Evolutionary conservation across 2,329 filamentous ascomycete species (phyloP).

Genomic region (Fusarium austroafricanum): DNA sequence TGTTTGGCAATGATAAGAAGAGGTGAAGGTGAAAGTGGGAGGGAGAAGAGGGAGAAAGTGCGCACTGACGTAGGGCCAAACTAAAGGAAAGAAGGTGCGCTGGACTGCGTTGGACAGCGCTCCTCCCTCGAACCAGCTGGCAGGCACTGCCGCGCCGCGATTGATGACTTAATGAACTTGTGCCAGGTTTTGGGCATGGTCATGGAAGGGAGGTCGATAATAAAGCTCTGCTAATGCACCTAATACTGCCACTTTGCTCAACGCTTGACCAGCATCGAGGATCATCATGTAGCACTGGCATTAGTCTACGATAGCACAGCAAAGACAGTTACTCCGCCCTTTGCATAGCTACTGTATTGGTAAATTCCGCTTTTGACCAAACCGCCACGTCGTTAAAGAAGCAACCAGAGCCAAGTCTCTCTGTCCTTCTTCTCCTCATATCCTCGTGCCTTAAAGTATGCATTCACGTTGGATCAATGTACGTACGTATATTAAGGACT

Average conservation of each 20-base stretch:
- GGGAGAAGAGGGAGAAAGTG: background rate
- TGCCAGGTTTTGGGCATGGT: slow-evolving; percentile 12
- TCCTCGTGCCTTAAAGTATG: background rate
- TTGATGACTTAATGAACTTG: slow-evolving; percentile 27
- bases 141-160: slow-evolving; percentile 4
- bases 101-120: background rate
- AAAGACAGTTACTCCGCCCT: background rate
- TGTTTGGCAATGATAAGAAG: slow-evolving; percentile 3
- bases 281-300: background rate
- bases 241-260: slow-evolving; percentile 11
- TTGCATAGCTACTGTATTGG: background rate
- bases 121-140: slow-evolving; percentile 22
- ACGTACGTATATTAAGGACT: no score
- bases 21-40: slow-evolving; percentile 17
- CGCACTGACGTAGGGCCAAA: slow-evolving; percentile 23
- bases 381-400: background rate
- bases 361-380: background rate
- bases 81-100: slow-evolving; percentile 9
- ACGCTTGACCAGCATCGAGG: slow-evolving; percentile 9
- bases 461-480: background rate
- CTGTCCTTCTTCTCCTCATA: background rate
- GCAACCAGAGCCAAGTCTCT: slow-evolving; percentile 3
- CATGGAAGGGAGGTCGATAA: slow-evolving; percentile 15
- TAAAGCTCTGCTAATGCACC: slow-evolving; percentile 17
- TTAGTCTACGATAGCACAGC: background rate